Conservation (phyloP, 495 filamentous ascomycete species). For the Xylaria sp. region DNA sequence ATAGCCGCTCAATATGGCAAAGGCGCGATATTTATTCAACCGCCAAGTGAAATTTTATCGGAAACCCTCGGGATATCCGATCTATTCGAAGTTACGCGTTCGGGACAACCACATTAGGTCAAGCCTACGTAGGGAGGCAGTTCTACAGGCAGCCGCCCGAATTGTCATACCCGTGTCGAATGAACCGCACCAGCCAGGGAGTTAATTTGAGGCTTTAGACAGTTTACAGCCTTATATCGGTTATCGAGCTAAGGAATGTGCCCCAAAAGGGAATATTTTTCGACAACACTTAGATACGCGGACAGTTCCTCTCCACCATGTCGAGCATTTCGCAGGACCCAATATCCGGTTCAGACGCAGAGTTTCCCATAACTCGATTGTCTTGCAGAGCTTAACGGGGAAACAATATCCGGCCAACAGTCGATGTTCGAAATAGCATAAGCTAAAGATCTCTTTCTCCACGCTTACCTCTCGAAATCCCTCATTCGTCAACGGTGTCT, state of each 20-base stretch:
- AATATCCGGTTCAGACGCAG: too few species aligned
- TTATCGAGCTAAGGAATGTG: background rate
- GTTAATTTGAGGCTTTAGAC: background rate
- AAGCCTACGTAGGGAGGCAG: background rate
- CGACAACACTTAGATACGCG: conserved; percentile 4
- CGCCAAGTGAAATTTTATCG: conserved; percentile 14
- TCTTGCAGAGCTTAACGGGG: background rate
- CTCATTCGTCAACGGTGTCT: background rate
- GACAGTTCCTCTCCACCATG: background rate
- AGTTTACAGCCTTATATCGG: background rate
- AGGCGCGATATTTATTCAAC: conserved; percentile 28
- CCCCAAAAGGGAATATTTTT: background rate
- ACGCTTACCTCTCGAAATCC: too few species aligned
- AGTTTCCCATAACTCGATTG: background rate
- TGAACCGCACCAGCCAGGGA: background rate
- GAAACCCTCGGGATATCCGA: background rate
- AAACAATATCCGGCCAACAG: background rate
- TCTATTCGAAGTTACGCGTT: background rate
- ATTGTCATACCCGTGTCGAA: background rate
- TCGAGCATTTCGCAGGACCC: background rate
- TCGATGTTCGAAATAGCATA: background rate
- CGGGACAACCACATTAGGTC: background rate
- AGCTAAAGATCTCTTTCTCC: background rate
- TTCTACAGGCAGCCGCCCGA: background rate
- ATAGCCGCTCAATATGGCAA: conserved; percentile 34